Evolutionary conservation across 108 stramenopile genomes (phyloP).

Genomic region (Cyclotella sp.): DNA sequence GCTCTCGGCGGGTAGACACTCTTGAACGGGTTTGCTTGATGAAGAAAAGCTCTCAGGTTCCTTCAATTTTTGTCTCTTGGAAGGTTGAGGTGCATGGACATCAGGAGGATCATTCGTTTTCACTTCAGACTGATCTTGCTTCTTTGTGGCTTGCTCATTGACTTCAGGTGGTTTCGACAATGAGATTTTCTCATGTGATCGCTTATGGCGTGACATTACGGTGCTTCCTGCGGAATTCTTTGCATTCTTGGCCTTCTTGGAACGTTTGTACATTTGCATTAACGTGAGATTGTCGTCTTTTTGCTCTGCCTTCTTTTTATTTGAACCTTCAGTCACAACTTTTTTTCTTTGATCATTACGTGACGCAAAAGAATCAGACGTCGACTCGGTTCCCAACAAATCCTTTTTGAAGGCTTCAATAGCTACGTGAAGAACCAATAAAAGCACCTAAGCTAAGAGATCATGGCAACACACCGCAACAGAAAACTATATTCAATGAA

Average conservation of each 20-base stretch:
- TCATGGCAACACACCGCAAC: neutral
- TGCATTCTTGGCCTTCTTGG: neutral
- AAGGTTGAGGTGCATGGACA: too few species aligned
- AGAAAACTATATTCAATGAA: neutral
- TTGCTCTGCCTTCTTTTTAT: neutral
- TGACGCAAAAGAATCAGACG: neutral
- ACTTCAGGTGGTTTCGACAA: too few species aligned
- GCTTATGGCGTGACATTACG: neutral
- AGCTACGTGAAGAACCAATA: neutral
- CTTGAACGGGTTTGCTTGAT: too few species aligned
- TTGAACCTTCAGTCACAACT: neutral
- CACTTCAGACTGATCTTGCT: too few species aligned
- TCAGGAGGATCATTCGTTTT: too few species aligned
- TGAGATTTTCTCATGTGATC: too few species aligned
- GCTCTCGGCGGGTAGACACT: neutral
- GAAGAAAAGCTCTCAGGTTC: too few species aligned
- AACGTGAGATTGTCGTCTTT: neutral
- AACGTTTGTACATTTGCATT: constrained; percentile 6
- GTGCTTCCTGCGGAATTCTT: neutral
- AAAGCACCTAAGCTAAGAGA: neutral
- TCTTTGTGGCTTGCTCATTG: too few species aligned
- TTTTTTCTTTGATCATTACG: neutral
- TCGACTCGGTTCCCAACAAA: neutral
- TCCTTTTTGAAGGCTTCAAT: neutral
- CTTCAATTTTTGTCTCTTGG: too few species aligned